These are phyloP conservation scores for Ceratobasidium sp. DNA, from an alignment of 1,284 basidiomycete species.

Conservation along the genomic window DNA sequence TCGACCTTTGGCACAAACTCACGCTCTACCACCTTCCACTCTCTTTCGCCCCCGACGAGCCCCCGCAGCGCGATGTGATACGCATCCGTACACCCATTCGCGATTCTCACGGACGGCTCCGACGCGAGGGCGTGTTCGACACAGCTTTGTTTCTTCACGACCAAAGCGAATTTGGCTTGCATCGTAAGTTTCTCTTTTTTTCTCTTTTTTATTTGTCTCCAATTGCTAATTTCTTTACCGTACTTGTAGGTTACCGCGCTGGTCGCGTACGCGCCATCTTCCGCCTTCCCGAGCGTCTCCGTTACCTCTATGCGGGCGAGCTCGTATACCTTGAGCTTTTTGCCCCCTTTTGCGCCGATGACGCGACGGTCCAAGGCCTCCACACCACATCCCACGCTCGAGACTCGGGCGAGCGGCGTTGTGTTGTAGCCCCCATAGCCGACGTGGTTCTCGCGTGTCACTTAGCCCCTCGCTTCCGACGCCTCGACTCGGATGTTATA, in stretches of 20 bases:
- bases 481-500: background rate
- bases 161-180: background rate
- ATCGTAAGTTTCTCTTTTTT: background rate
- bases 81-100: background rate
- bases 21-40: background rate
- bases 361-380: background rate
- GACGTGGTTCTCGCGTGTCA: background rate
- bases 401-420: background rate
- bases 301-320: background rate
- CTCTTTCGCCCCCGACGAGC: conserved; percentile 8
- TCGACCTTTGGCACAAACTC: background rate
- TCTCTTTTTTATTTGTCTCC: background rate
- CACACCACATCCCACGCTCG: background rate
- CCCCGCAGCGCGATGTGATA: background rate
- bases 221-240: background rate
- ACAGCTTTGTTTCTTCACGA: background rate
- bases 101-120: background rate
- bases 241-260: background rate
- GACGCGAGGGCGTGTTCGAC: background rate
- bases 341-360: background rate
- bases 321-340: conserved; percentile 7
- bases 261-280: background rate
- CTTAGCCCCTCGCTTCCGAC: conserved; percentile 4
- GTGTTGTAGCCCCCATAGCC: background rate
- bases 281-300: background rate